Evolutionary conservation across 1,284 basidiomycete species (phyloP), one percentile per base, ranked within the genome.

Genomic region (Moesziomyces globuligerus): DNA sequence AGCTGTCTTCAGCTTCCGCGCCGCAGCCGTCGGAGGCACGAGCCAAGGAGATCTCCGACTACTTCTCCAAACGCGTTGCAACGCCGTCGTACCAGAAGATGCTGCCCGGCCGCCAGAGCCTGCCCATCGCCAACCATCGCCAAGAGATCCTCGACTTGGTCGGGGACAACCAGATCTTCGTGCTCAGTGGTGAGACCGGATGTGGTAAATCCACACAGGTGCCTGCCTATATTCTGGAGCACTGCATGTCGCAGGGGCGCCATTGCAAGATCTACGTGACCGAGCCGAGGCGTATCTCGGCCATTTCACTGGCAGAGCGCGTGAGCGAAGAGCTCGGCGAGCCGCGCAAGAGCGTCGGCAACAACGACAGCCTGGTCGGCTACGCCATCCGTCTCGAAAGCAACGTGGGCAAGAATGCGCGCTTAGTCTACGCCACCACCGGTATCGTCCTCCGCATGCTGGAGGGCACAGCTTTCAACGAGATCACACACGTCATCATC

Each of bases 201-300:
- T 99, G 94, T 78, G 96, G 95, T 15, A 99, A 99, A 84, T 97
- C 94, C 1, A 98, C 96, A 0, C 96, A 98, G 84, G 88, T 98
- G 4, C 96, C 96, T 1, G 87, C 92, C 0, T 98, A 93, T 85
- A 91, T 98, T 61, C 86, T 99, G 9, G 96, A 99, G 82, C 89
- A 96, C 79, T 89, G 92, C 50, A 87, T 98, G 17, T 87, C 89
- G 6, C 87, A 87, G 57, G 95, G 94, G 18, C 87, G 87, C 72
- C 87, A 89, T 47, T 97, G 94, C 85, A 95, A 91, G 83, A 92
- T 99, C 72, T 93, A 90, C 77, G 96, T 94, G 70, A 98, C 95
- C 3, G 95, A 99, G 67, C 96, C 96, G 1, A 87, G 96, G 24
- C 89, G 95, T 54, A 99, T 99, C 75, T 96, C 94, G 55, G 95